Evolutionary conservation across 2,329 filamentous ascomycete species (phyloP).

Genomic region (Coniochaeta ligniaria): DNA sequence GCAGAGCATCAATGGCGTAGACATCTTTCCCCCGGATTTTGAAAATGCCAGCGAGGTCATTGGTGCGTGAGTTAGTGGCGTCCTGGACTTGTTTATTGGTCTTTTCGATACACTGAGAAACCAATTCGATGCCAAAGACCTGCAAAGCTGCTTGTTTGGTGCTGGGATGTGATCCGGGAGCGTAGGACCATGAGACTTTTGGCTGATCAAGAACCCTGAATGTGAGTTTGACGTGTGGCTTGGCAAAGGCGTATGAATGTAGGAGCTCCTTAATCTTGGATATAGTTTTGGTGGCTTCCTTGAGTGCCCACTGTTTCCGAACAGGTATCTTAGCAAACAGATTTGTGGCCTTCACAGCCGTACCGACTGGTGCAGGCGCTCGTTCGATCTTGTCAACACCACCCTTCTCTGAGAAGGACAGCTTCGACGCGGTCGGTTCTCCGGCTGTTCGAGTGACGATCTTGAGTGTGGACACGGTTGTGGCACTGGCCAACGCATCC

Average conservation of each 20-base stretch:
- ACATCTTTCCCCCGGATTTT: slow-evolving; percentile 4
- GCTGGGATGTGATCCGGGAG: slow-evolving; percentile 40
- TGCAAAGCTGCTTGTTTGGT: slow-evolving; percentile 55
- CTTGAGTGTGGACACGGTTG: slow-evolving; percentile 49
- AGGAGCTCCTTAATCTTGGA: slow-evolving; percentile 53
- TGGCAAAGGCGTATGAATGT: slow-evolving; percentile 58
- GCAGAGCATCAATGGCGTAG: slow-evolving; percentile 47
- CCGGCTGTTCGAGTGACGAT: slow-evolving; percentile 57
- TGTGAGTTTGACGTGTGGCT: slow-evolving; percentile 53
- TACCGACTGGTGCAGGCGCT: slow-evolving; percentile 55
- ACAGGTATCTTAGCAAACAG: slow-evolving; percentile 58
- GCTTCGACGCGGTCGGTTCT: slow-evolving; percentile 48
- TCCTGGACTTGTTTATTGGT: slow-evolving; percentile 4
- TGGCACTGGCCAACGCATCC: slow-evolving; percentile 62
- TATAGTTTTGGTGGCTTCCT: slow-evolving; percentile 49
- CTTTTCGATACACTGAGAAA: slow-evolving; percentile 40
- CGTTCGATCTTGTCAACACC: slow-evolving; percentile 29
- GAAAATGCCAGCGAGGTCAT: neutral
- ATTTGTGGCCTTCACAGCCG: slow-evolving; percentile 53
- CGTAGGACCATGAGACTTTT: slow-evolving; percentile 54
- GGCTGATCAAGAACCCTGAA: slow-evolving; percentile 50
- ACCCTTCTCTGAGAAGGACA: slow-evolving; percentile 36
- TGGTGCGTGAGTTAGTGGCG: neutral
- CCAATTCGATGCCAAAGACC: slow-evolving; percentile 50
- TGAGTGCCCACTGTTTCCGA: slow-evolving; percentile 49